Conservation (phyloP, 1,284 basidiomycete species). For the Sanghuangporus baumii region DNA sequence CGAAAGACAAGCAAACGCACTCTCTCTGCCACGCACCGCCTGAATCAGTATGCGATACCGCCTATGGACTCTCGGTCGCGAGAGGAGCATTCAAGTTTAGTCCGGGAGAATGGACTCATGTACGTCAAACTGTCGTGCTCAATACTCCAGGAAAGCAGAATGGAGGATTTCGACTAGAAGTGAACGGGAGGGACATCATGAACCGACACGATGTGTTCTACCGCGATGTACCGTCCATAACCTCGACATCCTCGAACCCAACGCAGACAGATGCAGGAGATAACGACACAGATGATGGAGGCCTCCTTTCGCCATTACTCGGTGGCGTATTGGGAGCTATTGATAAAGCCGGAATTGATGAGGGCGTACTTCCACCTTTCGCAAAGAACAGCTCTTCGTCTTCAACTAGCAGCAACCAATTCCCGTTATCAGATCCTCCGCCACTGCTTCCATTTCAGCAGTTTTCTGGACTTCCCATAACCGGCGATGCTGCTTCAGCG, state of each 20-base stretch:
- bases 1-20: constrained; percentile 42
- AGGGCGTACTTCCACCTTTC: neutral
- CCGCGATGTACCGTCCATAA: constrained; percentile 35
- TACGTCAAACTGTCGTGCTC: constrained; percentile 57
- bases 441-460: constrained; percentile 1
- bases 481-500: neutral
- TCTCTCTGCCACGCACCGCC: constrained; percentile 51
- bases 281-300: neutral
- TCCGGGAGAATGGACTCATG: constrained; percentile 59
- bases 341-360: neutral
- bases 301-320: constrained; percentile 4
- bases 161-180: constrained; percentile 36
- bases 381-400: neutral
- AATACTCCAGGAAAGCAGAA: constrained; percentile 63
- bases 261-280: constrained; percentile 4
- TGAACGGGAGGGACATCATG: constrained; percentile 35
- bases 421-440: neutral
- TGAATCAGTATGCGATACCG: constrained; percentile 53
- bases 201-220: constrained; percentile 55
- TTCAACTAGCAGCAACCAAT: neutral
- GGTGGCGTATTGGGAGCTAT: constrained; percentile 1
- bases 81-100: constrained; percentile 68
- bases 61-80: constrained; percentile 68
- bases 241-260: constrained; percentile 13
- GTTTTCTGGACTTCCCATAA: neutral